These are phyloP conservation scores for Apiotrichum veenhuisii DNA, from an alignment of 1,284 basidiomycete genomes.

Conservation along the genomic window DNA sequence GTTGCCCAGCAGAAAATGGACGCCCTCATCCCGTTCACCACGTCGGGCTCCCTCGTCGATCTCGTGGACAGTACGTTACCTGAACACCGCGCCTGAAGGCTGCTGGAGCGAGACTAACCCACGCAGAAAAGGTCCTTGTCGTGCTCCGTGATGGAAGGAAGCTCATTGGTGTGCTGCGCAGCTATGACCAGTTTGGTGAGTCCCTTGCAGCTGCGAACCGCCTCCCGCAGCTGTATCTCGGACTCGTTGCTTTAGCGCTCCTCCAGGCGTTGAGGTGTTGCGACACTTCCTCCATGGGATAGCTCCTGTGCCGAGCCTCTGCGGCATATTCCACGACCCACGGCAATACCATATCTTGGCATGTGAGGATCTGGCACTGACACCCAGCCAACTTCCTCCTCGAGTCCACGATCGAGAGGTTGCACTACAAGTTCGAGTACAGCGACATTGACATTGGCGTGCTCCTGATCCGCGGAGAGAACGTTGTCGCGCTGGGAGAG, in stretches of 20 bases:
- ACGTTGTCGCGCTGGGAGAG: constrained; percentile 95
- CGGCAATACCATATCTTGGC: not conserved
- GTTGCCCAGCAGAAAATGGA: constrained; percentile 59
- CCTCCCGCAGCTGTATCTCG: not conserved
- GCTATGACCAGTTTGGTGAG: constrained; percentile 98
- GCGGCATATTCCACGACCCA: too few relatives aligned
- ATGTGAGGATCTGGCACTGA: not conserved
- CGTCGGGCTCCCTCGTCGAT: constrained; percentile 91
- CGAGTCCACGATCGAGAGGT: constrained; percentile 67
- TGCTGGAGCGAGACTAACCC: not conserved
- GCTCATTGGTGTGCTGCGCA: constrained; percentile 89
- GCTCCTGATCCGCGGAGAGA: constrained; percentile 94
- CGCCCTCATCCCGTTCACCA: constrained; percentile 92
- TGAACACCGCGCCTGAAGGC: not conserved
- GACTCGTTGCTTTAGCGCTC: not conserved
- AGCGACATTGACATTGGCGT: constrained; percentile 53
- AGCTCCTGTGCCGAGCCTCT: too few relatives aligned
- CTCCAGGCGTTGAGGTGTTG: too few relatives aligned
- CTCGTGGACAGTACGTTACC: constrained; percentile 98
- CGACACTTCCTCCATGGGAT: too few relatives aligned
- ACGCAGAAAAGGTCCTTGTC: constrained; percentile 93
- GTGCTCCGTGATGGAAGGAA: constrained; percentile 94
- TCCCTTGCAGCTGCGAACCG: constrained; percentile 4
- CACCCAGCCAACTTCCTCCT: constrained; percentile 83
- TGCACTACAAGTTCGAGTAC: constrained; percentile 44